Conservation (phyloP, 305 asterid species). For the Fraxinus latifolia region DNA sequence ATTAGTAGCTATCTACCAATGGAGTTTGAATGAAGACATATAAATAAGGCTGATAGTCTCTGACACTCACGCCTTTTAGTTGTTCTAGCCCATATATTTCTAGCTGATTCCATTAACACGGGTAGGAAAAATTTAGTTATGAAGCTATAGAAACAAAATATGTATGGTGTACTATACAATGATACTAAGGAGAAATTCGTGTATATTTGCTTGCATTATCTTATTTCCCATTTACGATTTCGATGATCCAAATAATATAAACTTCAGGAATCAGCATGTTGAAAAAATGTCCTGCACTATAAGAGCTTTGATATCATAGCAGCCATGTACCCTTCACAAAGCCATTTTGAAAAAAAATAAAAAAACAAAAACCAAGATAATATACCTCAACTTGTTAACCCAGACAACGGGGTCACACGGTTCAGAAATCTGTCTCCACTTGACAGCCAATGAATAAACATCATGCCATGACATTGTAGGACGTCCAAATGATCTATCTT, state of each 20-base stretch:
- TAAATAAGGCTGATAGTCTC: background rate
- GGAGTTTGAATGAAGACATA: background rate
- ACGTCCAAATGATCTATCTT: constrained; percentile 69
- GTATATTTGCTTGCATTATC: constrained; percentile 8
- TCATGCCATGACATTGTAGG: constrained; percentile 78
- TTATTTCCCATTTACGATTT: background rate
- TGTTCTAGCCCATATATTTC: background rate
- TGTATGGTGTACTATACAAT: background rate
- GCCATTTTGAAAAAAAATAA: constrained; percentile 2
- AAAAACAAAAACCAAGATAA: background rate
- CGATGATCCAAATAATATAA: background rate
- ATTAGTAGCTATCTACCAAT: background rate
- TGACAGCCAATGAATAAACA: constrained; percentile 80
- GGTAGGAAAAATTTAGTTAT: background rate
- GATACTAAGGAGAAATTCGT: background rate
- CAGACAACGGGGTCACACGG: constrained; percentile 96
- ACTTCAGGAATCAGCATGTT: background rate
- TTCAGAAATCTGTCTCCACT: constrained; percentile 99
- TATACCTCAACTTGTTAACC: constrained; percentile 89
- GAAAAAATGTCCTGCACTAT: background rate
- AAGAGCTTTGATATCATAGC: constrained; percentile 6
- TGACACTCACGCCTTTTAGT: background rate
- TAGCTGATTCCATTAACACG: background rate
- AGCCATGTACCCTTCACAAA: background rate
- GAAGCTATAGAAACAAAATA: background rate